Conservation (phyloP, 331 rosid species). For the Erythrophleum ivorense region DNA sequence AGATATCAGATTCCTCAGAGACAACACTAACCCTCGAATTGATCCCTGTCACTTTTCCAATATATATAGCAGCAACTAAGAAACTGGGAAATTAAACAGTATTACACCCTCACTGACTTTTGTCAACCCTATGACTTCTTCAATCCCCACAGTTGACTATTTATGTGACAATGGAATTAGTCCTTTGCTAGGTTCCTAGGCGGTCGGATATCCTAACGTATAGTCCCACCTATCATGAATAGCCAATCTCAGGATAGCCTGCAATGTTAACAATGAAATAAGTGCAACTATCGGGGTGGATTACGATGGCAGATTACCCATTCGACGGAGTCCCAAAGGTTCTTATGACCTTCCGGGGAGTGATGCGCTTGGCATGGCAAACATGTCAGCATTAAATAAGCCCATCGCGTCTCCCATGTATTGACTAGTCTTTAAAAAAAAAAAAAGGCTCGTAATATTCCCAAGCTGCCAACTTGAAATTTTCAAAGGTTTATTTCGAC, state of each 20-base stretch:
- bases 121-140: neutral
- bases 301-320: neutral
- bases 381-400: neutral
- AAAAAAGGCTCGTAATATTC: neutral
- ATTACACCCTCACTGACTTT: neutral
- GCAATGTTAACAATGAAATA: neutral
- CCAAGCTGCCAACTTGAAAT: neutral
- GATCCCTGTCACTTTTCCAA: neutral
- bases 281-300: neutral
- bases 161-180: neutral
- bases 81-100: neutral
- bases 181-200: neutral
- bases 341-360: neutral
- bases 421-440: neutral
- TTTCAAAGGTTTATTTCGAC: neutral
- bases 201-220: neutral
- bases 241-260: neutral
- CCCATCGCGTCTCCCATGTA: neutral
- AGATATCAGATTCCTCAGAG: slow-evolving; percentile 16
- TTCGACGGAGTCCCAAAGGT: neutral
- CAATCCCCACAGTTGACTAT: neutral
- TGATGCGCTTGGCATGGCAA: neutral
- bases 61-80: neutral
- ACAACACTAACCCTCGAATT: neutral
- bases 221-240: neutral